phyloP scores from a whole-genome alignment of 2,329 filamentous ascomycete species.

The Xylariaceae sp. region DNA sequence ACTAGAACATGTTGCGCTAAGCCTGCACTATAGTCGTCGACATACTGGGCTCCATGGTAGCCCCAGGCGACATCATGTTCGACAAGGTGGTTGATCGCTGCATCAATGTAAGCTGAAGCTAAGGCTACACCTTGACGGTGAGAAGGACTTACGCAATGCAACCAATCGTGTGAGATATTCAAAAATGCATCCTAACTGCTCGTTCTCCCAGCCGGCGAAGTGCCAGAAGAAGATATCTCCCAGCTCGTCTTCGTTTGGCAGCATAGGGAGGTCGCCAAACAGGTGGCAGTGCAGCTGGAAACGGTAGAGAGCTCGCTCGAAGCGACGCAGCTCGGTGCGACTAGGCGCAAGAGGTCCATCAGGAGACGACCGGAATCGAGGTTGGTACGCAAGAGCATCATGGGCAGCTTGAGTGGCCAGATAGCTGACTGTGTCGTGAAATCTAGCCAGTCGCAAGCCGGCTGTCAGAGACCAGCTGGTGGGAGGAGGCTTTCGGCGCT shows the following conservation, averaged over 20 bases:
- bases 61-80: conserved; percentile 9
- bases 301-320: conserved; percentile 8
- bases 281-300: conserved; percentile 12
- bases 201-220: conserved; percentile 6
- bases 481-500: not conserved
- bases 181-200: conserved; percentile 6
- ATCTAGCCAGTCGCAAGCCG: conserved; percentile 3
- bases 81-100: conserved; percentile 8
- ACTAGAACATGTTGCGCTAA: conserved; percentile 1
- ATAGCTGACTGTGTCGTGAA: conserved; percentile 5
- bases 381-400: too few relatives aligned
- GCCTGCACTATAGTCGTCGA: not conserved
- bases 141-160: conserved; percentile 3
- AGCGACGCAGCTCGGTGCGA: conserved; percentile 1
- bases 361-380: too few relatives aligned
- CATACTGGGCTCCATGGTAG: not conserved
- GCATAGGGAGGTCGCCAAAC: not conserved
- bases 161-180: conserved; percentile 4
- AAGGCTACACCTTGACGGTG: not conserved
- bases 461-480: conserved; percentile 4
- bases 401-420: conserved; percentile 2
- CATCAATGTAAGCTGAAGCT: not conserved
- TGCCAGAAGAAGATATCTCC: conserved; percentile 2
- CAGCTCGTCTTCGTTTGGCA: accelerated
- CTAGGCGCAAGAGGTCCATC: not conserved